Evolutionary conservation across 2,329 filamentous ascomycete species (phyloP).

Genomic region (Xylaria sp.): DNA sequence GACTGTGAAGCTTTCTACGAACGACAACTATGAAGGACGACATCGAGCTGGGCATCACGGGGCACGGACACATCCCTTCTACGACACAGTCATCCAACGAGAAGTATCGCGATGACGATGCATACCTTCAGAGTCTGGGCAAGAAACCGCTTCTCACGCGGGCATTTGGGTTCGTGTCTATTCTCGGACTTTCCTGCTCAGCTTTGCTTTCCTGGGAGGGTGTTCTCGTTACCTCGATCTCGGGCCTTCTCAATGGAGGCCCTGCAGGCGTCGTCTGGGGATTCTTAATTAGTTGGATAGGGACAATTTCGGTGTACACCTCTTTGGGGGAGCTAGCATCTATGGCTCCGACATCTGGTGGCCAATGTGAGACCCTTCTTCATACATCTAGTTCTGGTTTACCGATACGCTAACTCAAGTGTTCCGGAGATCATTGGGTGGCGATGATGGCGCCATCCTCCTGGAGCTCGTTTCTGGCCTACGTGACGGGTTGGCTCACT

Average conservation of each 20-base stretch:
- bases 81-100: neutral
- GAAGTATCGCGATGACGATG: constrained; percentile 12
- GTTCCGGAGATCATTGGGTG: constrained; percentile 43
- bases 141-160: constrained; percentile 39
- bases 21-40: neutral
- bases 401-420: constrained; percentile 9
- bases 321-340: constrained; percentile 42
- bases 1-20: neutral
- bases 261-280: constrained; percentile 65
- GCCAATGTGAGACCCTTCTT: constrained; percentile 16
- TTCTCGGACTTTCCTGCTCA: constrained; percentile 42
- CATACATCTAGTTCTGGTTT: neutral
- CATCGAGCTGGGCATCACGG: constrained; percentile 8
- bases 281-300: constrained; percentile 60
- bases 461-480: constrained; percentile 42
- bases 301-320: constrained; percentile 56
- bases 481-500: constrained; percentile 46
- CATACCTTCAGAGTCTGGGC: constrained; percentile 25
- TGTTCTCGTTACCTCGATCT: constrained; percentile 54
- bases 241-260: constrained; percentile 61
- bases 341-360: constrained; percentile 42
- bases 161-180: constrained; percentile 43
- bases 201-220: constrained; percentile 60
- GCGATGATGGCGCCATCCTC: constrained; percentile 43
- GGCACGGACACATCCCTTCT: neutral